A percentile compares a stretch with the other conserved stretches of the same genome.
Conservation (phyloP, 257 asterid genomes). For the Primulina eburnea region DNA sequence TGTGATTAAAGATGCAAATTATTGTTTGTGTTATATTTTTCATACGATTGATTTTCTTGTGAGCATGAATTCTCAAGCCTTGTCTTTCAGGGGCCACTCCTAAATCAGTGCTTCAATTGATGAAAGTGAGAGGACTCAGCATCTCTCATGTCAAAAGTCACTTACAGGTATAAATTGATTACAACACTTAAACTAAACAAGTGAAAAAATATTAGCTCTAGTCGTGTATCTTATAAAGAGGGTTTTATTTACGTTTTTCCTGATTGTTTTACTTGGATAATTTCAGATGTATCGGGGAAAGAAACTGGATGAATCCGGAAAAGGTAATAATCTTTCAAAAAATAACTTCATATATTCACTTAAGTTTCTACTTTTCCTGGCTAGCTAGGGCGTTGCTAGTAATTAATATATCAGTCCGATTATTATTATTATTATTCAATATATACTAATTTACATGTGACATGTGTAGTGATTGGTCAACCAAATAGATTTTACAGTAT, state of each 20-base stretch:
- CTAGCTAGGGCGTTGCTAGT: neutral
- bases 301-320: conserved; percentile 84
- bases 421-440: neutral
- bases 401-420: neutral
- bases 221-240: neutral
- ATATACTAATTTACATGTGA: neutral
- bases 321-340: conserved; percentile 44
- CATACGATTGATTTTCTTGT: neutral
- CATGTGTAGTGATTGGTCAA: conserved; percentile 62
- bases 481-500: conserved; percentile 36
- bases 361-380: neutral
- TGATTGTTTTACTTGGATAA: conserved; percentile 1
- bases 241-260: neutral
- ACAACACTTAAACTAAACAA: neutral
- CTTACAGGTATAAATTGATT: conserved; percentile 57
- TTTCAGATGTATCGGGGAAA: conserved; percentile 87
- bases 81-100: conserved; percentile 82
- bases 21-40: too few species aligned
- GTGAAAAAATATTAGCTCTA: neutral
- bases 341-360: neutral
- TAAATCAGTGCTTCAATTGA: conserved; percentile 82
- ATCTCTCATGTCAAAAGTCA: conserved; percentile 97
- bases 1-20: too few species aligned
- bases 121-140: conserved; percentile 83
- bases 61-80: neutral